Percentiles rank a stretch among this genome's conserved stretches.
phyloP scores from a whole-genome alignment of 106 monocot genomes.

The Posidonia australis region DNA sequence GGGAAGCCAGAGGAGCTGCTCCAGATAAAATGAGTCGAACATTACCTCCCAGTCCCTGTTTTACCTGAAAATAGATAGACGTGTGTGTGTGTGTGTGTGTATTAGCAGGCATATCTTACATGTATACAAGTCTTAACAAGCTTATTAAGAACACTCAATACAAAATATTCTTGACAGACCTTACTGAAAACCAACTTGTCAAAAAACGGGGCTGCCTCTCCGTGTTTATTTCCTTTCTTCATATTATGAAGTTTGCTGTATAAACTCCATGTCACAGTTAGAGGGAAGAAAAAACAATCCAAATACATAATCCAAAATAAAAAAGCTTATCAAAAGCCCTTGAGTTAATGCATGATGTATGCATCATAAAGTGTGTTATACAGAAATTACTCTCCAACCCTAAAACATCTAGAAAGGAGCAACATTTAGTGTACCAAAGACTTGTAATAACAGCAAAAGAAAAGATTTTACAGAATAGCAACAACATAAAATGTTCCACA shows the following conservation, averaged over 20 bases:
- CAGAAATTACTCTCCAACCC: neutral
- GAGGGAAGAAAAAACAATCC: neutral
- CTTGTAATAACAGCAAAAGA: neutral
- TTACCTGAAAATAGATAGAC: slow-evolving; percentile 41
- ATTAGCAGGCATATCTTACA: neutral
- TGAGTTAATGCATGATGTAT: neutral
- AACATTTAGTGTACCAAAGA: neutral
- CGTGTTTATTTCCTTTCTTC: slow-evolving; percentile 62
- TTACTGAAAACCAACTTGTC: slow-evolving; percentile 82
- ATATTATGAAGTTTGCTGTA: slow-evolving; percentile 64
- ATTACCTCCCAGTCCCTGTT: slow-evolving; percentile 78
- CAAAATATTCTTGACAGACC: slow-evolving; percentile 15
- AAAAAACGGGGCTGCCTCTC: slow-evolving; percentile 57
- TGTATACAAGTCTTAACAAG: neutral
- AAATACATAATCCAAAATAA: neutral
- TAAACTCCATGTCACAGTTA: neutral
- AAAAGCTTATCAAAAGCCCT: neutral
- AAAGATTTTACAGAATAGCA: neutral
- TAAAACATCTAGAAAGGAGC: neutral
- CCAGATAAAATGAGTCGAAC: slow-evolving; percentile 83
- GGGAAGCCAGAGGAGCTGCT: slow-evolving; percentile 79
- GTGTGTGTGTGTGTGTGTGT: too few relatives aligned
- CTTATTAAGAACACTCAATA: neutral
- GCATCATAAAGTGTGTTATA: neutral
- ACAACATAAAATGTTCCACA: too few relatives aligned